These are phyloP conservation scores for Yarrowia osloensis DNA, from an alignment of 805 yeast species.

Conservation along the genomic window DNA sequence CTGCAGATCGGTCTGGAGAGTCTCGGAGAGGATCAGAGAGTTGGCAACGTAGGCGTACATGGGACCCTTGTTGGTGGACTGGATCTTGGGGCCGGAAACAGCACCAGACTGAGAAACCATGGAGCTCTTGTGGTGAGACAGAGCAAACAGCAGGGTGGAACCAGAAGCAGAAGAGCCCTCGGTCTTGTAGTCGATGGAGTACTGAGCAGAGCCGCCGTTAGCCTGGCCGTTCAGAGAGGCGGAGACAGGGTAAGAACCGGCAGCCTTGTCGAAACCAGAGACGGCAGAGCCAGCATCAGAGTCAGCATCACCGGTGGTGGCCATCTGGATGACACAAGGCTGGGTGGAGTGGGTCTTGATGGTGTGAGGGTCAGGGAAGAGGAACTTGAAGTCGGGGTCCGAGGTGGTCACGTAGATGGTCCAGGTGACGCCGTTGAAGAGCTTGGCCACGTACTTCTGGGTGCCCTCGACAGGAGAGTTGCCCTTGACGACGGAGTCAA, in stretches of 20 bases:
- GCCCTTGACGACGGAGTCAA: slow-evolving; percentile 46
- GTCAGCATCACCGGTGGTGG: slow-evolving; percentile 43
- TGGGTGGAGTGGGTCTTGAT: slow-evolving; percentile 44
- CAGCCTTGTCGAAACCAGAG: slow-evolving; percentile 58
- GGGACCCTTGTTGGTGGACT: slow-evolving; percentile 52
- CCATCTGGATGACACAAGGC: slow-evolving; percentile 53
- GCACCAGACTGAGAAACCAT: slow-evolving; percentile 17
- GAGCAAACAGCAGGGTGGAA: slow-evolving; percentile 54
- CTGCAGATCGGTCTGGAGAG: slow-evolving; percentile 49
- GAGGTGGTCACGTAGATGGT: slow-evolving; percentile 50
- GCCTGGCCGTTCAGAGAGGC: slow-evolving; percentile 53
- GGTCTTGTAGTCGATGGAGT: slow-evolving; percentile 52
- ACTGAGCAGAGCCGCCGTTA: slow-evolving; percentile 51
- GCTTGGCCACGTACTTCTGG: slow-evolving; percentile 47
- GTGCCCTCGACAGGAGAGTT: slow-evolving; percentile 40
- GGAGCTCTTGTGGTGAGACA: slow-evolving; percentile 60
- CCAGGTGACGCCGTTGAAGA: slow-evolving; percentile 52
- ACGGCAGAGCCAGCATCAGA: slow-evolving; percentile 46
- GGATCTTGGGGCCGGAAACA: slow-evolving; percentile 35
- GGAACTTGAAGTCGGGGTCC: slow-evolving; percentile 34
- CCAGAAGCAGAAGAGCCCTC: slow-evolving; percentile 52
- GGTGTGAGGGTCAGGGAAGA: slow-evolving; percentile 46
- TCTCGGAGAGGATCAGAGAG: slow-evolving; percentile 42
- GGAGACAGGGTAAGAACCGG: slow-evolving; percentile 64
- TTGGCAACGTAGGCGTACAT: slow-evolving; percentile 44